Evolutionary conservation across 495 filamentous ascomycete genomes (phyloP).

Genomic region (Aspergillus steynii): DNA sequence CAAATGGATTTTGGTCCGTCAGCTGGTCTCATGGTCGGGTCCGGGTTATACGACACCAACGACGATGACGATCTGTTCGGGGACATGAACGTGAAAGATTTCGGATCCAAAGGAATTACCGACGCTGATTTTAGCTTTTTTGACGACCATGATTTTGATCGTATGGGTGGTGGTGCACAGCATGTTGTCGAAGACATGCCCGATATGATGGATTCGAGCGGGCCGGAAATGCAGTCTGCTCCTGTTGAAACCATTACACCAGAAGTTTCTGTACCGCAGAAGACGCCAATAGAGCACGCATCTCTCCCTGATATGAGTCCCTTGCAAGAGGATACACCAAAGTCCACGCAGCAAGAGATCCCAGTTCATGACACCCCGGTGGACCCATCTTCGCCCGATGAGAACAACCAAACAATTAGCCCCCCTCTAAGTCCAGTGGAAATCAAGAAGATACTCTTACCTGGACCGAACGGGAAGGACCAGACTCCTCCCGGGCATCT

Average conservation of each 20-base stretch:
- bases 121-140: slow-evolving; percentile 93
- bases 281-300: slow-evolving; percentile 5
- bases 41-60: slow-evolving; percentile 46
- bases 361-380: slow-evolving; percentile 3
- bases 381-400: slow-evolving; percentile 19
- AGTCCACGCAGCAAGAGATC: slow-evolving; percentile 13
- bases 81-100: slow-evolving; percentile 72
- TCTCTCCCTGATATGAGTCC: neutral
- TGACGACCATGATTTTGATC: slow-evolving; percentile 59
- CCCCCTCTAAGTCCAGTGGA: slow-evolving; percentile 52
- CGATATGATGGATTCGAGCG: slow-evolving; percentile 14
- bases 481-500: slow-evolving; percentile 7
- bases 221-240: slow-evolving; percentile 12
- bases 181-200: slow-evolving; percentile 17
- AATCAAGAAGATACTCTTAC: slow-evolving; percentile 50
- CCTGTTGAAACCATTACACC: neutral
- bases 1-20: slow-evolving; percentile 26
- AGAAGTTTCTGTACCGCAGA: slow-evolving; percentile 4
- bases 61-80: slow-evolving; percentile 67
- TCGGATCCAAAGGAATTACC: slow-evolving; percentile 77
- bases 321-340: slow-evolving; percentile 1
- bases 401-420: slow-evolving; percentile 39
- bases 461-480: slow-evolving; percentile 23
- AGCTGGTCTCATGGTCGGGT: slow-evolving; percentile 36
- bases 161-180: slow-evolving; percentile 19